Conservation (phyloP, 192 early-diverging fungal species). For the Gigaspora rosea region DNA sequence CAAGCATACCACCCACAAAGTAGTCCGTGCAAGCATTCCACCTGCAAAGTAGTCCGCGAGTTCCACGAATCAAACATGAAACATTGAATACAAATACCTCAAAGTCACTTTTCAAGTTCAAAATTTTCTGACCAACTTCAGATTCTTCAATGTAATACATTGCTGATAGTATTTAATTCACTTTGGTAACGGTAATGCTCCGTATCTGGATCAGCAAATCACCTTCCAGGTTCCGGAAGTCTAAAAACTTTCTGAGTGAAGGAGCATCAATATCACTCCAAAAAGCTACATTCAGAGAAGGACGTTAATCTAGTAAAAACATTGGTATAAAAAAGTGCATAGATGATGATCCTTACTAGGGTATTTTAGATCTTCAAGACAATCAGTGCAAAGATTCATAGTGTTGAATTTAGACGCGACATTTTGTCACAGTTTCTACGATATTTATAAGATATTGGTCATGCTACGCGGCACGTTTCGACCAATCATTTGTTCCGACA, state of each 20-base stretch:
- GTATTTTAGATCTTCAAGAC: slow-evolving; percentile 11
- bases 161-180: slow-evolving; percentile 12
- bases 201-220: neutral
- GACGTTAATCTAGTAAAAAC: slow-evolving; percentile 17
- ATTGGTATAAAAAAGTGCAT: neutral
- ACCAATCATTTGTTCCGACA: too few relatives aligned
- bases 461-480: too few relatives aligned
- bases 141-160: neutral
- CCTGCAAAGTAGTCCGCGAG: neutral
- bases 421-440: too few relatives aligned
- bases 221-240: slow-evolving; percentile 8
- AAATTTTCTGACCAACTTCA: neutral
- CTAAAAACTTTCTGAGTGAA: slow-evolving; percentile 15
- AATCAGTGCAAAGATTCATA: slow-evolving; percentile 4
- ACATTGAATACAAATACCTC: neutral
- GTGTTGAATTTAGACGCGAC: too few relatives aligned
- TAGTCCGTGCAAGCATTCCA: slow-evolving; percentile 24
- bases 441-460: too few relatives aligned
- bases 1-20: neutral
- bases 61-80: neutral
- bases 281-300: slow-evolving; percentile 3
- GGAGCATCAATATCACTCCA: neutral
- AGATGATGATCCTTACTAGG: slow-evolving; percentile 4
- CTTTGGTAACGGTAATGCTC: neutral
- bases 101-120: neutral